Percentiles rank a stretch among this genome's conserved stretches.
These are phyloP conservation scores for Penicillium crustosum DNA, from an alignment of 2,329 filamentous ascomycete species.

Conservation along the genomic window DNA sequence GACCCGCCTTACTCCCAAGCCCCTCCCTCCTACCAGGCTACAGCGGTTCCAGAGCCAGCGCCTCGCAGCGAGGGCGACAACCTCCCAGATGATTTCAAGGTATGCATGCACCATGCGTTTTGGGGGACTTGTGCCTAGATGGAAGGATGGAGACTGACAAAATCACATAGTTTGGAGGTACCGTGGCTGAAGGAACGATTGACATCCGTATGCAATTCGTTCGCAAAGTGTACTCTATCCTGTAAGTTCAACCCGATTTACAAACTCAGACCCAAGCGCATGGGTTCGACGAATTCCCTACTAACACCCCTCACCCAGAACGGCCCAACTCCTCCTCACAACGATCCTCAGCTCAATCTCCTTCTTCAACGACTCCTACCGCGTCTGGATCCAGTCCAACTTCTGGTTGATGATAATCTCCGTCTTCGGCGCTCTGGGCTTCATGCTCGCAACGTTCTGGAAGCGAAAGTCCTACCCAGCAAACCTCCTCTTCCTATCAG, in stretches of 20 bases:
- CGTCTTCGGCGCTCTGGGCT: slow-evolving; percentile 77
- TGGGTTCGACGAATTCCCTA: no score
- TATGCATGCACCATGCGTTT: slow-evolving; percentile 35
- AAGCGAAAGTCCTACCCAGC: slow-evolving; percentile 94
- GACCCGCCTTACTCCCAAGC: slow-evolving; percentile 69
- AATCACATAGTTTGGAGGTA: slow-evolving; percentile 73
- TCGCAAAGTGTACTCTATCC: slow-evolving; percentile 95
- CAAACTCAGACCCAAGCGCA: neutral
- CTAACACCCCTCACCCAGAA: slow-evolving; percentile 46
- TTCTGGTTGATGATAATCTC: slow-evolving; percentile 83
- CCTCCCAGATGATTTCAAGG: slow-evolving; percentile 95
- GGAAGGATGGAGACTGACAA: slow-evolving; percentile 13
- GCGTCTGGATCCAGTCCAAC: slow-evolving; percentile 80
- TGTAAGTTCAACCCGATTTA: slow-evolving; percentile 51
- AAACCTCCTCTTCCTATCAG: slow-evolving; percentile 87
- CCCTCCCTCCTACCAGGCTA: slow-evolving; percentile 76
- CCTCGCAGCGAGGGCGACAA: slow-evolving; percentile 84
- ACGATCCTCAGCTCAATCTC: slow-evolving; percentile 76
- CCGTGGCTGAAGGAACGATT: slow-evolving; percentile 87
- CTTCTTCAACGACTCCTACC: slow-evolving; percentile 80
- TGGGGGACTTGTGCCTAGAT: neutral
- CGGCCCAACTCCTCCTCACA: slow-evolving; percentile 87
- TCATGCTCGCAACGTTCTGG: slow-evolving; percentile 89
- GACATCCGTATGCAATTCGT: slow-evolving; percentile 97
- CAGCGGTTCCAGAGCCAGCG: slow-evolving; percentile 54